These are phyloP conservation scores for Leccinum obscurum DNA, from an alignment of 768 basidiomycete species.

Conservation along the genomic window DNA sequence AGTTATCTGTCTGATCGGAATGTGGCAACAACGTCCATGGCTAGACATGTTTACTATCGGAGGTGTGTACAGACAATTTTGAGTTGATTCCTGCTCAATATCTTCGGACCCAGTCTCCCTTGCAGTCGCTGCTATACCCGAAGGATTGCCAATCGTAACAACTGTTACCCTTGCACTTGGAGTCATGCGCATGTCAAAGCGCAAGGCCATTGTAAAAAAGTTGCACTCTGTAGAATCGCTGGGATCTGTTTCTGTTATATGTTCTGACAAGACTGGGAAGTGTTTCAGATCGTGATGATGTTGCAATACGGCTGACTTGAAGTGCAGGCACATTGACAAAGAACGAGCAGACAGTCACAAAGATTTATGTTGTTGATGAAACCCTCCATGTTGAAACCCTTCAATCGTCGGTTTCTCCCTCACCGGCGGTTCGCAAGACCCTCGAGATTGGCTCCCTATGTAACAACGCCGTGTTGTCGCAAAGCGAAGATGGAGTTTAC, in stretches of 20 bases:
- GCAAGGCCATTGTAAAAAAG: slow-evolving; percentile 97
- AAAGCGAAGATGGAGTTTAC: slow-evolving; percentile 68
- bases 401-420: slow-evolving; percentile 48
- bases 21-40: slow-evolving; percentile 84
- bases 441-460: slow-evolving; percentile 85
- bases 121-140: slow-evolving; percentile 97
- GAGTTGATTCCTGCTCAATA: slow-evolving; percentile 4
- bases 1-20: slow-evolving; percentile 87
- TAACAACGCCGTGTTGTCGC: slow-evolving; percentile 73
- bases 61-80: slow-evolving; percentile 50
- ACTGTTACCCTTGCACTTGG: slow-evolving; percentile 96
- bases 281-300: not conserved
- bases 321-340: slow-evolving; percentile 80
- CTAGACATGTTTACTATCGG: slow-evolving; percentile 99
- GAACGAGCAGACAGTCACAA: slow-evolving; percentile 94
- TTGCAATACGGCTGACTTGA: slow-evolving; percentile 3
- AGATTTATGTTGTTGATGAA: slow-evolving; percentile 88
- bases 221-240: slow-evolving; percentile 92
- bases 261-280: slow-evolving; percentile 93
- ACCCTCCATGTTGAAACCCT: slow-evolving; percentile 55
- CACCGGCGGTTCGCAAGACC: slow-evolving; percentile 70
- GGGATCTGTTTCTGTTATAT: slow-evolving; percentile 95
- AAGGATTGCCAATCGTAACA: slow-evolving; percentile 95
- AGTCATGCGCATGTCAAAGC: slow-evolving; percentile 89
- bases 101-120: slow-evolving; percentile 69